A percentile compares a stretch with the other conserved stretches of the same genome.
Evolutionary conservation across 352 stramenopile genomes (phyloP).

Genomic region (Globisporangium canariense): DNA sequence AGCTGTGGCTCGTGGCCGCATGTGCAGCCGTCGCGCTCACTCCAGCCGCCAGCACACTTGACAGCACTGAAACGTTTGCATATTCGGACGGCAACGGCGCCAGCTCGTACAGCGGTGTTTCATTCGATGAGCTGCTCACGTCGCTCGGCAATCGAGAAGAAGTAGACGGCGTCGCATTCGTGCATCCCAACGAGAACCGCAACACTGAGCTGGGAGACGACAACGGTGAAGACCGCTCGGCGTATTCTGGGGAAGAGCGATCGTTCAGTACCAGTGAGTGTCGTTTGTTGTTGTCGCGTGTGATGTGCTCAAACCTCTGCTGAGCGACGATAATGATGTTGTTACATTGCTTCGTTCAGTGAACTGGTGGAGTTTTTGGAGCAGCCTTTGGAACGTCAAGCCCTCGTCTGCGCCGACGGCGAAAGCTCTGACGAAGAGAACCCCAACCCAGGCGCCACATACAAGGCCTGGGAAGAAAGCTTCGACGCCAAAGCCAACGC

Average conservation of each 20-base stretch:
- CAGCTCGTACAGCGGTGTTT: background rate
- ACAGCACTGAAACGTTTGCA: background rate
- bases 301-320: background rate
- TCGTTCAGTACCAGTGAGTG: constrained; percentile 5
- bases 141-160: background rate
- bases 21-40: background rate
- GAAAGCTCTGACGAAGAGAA: background rate
- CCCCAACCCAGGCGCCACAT: background rate
- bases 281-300: background rate
- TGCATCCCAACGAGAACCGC: constrained; percentile 4
- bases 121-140: constrained; percentile 4
- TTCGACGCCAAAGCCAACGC: background rate
- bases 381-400: background rate
- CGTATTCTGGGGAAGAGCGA: background rate
- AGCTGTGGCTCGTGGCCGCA: background rate
- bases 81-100: constrained; percentile 1
- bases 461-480: background rate
- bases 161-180: background rate
- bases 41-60: background rate
- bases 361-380: constrained; percentile 8
- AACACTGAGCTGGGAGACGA: background rate
- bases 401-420: background rate
- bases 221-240: background rate
- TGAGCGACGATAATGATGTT: background rate
- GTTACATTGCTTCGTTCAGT: background rate